Conservation (phyloP, 2,329 filamentous ascomycete species). For the Colletotrichum melonis region DNA sequence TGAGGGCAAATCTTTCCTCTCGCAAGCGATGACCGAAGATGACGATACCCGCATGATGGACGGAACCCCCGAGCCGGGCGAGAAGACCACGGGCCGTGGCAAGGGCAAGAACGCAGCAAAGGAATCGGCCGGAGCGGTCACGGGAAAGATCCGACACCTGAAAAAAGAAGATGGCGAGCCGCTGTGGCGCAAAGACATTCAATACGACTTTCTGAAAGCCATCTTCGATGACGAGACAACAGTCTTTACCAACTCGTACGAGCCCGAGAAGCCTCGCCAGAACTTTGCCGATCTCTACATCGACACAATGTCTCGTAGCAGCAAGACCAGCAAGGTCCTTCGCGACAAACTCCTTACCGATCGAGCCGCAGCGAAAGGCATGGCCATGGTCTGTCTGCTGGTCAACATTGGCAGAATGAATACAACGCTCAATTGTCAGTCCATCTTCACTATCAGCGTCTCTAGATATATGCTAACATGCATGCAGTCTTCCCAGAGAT, state of each 20-base stretch:
- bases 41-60: slow-evolving; percentile 53
- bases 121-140: slow-evolving; percentile 51
- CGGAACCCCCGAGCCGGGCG: slow-evolving; percentile 56
- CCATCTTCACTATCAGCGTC: slow-evolving; percentile 26
- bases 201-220: slow-evolving; percentile 84
- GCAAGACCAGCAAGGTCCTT: slow-evolving; percentile 98
- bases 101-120: slow-evolving; percentile 50
- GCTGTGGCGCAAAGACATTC: slow-evolving; percentile 88
- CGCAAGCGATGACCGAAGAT: slow-evolving; percentile 58
- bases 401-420: slow-evolving; percentile 99
- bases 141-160: slow-evolving; percentile 82
- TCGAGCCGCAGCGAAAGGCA: slow-evolving; percentile 90
- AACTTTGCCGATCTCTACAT: slow-evolving; percentile 97
- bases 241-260: slow-evolving; percentile 94
- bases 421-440: slow-evolving; percentile 93
- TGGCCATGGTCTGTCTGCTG: slow-evolving; percentile 98
- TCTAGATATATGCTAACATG: slow-evolving; percentile 34
- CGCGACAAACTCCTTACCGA: slow-evolving; percentile 96
- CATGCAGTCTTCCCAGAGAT: slow-evolving; percentile 94
- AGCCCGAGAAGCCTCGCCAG: slow-evolving; percentile 68
- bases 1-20: slow-evolving; percentile 59
- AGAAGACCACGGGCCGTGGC: slow-evolving; percentile 48
- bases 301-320: slow-evolving; percentile 97
- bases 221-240: slow-evolving; percentile 80
- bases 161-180: slow-evolving; percentile 92